Evolutionary conservation across 768 basidiomycete species (phyloP).

Genomic region (Leccinum truebloodii): DNA sequence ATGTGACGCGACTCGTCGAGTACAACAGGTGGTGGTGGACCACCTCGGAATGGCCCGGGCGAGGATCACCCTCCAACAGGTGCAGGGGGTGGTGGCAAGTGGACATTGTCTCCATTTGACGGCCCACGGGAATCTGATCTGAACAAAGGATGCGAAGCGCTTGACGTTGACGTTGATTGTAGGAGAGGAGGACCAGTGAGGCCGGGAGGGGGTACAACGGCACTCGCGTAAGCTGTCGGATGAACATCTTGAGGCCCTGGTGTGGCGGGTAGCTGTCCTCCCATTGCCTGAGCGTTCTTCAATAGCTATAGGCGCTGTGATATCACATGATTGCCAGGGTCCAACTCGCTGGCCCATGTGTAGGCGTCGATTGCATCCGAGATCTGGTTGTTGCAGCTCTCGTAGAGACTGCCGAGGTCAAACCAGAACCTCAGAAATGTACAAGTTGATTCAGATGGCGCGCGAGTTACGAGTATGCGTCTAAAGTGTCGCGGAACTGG

Average conservation of each 20-base stretch:
- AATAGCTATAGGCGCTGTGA: constrained; percentile 77
- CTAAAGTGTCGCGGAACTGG: constrained; percentile 97
- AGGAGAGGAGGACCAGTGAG: constrained; percentile 68
- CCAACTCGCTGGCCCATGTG: constrained; percentile 90
- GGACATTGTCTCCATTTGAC: constrained; percentile 34
- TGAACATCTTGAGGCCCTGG: constrained; percentile 95
- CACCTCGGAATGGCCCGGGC: constrained; percentile 78
- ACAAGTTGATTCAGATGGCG: constrained; percentile 97
- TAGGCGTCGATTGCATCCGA: constrained; percentile 99
- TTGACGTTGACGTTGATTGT: constrained; percentile 41
- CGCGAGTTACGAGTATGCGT: constrained; percentile 83
- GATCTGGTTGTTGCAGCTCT: constrained; percentile 98
- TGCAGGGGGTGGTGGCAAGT: constrained; percentile 63
- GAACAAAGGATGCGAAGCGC: constrained; percentile 47
- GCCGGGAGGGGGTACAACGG: constrained; percentile 69
- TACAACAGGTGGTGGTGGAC: constrained; percentile 80
- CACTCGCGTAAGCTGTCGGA: constrained; percentile 88
- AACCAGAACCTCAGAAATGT: constrained; percentile 81
- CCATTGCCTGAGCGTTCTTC: constrained; percentile 75
- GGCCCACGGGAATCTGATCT: constrained; percentile 70
- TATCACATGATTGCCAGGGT: constrained; percentile 82
- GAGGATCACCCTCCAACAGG: constrained; percentile 49
- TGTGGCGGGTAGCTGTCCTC: constrained; percentile 76
- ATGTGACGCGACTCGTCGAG: constrained; percentile 73
- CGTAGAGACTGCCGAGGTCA: constrained; percentile 94